A percentile compares a stretch with the other conserved stretches of the same genome.
phyloP scores from a whole-genome alignment of 169 alveolate species.

The Theileria annulata region DNA sequence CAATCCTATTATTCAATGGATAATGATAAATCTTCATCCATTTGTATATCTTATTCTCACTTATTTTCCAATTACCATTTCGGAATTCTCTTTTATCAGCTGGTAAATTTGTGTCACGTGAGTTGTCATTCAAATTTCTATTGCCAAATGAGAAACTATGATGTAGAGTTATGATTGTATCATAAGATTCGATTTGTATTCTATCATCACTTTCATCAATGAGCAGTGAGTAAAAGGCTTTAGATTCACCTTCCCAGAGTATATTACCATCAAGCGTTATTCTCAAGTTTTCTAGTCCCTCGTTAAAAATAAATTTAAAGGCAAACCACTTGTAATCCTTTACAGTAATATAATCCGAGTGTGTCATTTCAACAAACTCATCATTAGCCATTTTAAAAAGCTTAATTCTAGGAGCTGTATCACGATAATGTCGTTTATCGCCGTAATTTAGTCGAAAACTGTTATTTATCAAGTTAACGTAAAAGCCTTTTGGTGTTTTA shows the following conservation, averaged over 20 bases:
- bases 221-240: neutral
- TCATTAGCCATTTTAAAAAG: neutral
- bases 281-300: neutral
- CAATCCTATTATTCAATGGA: neutral
- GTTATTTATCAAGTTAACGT: neutral
- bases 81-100: neutral
- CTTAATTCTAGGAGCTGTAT: neutral
- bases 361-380: neutral
- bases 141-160: neutral
- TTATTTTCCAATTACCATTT: neutral
- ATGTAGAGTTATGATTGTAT: neutral
- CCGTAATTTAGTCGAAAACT: neutral
- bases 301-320: too few relatives aligned
- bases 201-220: neutral
- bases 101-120: neutral
- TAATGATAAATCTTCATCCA: neutral
- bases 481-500: neutral
- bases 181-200: neutral
- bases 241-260: neutral
- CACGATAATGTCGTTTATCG: neutral
- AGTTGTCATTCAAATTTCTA: too few relatives aligned
- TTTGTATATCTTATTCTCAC: neutral
- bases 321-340: neutral
- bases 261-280: neutral
- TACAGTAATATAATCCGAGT: neutral